Evolutionary conservation across 2,329 filamentous ascomycete genomes (phyloP), one percentile per base, ranked within the genome.

Genomic region (Stachybotrys echinatus): DNA sequence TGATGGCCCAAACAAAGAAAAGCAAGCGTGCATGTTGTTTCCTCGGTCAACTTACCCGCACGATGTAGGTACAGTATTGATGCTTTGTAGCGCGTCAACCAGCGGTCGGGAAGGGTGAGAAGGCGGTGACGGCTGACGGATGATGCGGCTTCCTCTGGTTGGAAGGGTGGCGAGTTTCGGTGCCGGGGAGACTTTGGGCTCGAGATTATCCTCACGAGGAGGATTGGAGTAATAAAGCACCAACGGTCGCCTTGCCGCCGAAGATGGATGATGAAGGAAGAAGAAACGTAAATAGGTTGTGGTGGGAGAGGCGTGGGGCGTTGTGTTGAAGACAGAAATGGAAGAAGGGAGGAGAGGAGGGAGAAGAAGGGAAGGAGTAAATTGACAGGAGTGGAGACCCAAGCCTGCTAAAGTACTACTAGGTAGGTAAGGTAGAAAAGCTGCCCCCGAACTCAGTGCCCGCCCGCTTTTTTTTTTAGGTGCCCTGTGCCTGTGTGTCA

Each of bases 391-490:
- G 51, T 42, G 51, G 48, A 47, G 48, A 34, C 27, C 27, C 14
- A 34, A 14, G 27, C 27, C 27, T 34, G n/a, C n/a, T n/a, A n/a
- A n/a, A n/a, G n/a, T n/a, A n/a, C n/a, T n/a, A 46, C 55, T 56
- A 57, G 52, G 50, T 45, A 54, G 54, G 49, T 55, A 50, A 55
- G 53, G 50, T 54, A 47, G 54, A 63, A 57, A 34, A 34, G 27
- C 27, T 34, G 27, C 27, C 27, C 14, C 27, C 27, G 27, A 14
- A 34, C 27, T 34, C 27, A 34, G 27, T 34, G 27, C 27, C 10
- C 27, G 27, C 27, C 27, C 27, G 27, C 27, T 34, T 34, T 34
- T 34, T 34, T 34, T 34, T 14, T 14, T 14, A 34, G 14, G 27
- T 10, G 27, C 27, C 27, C 27, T 34, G 27, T 34, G 5, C 27